Evolutionary conservation across 768 basidiomycete genomes (phyloP), one percentile per base, ranked within the genome.

Genomic region (Lactarius quietus): DNA sequence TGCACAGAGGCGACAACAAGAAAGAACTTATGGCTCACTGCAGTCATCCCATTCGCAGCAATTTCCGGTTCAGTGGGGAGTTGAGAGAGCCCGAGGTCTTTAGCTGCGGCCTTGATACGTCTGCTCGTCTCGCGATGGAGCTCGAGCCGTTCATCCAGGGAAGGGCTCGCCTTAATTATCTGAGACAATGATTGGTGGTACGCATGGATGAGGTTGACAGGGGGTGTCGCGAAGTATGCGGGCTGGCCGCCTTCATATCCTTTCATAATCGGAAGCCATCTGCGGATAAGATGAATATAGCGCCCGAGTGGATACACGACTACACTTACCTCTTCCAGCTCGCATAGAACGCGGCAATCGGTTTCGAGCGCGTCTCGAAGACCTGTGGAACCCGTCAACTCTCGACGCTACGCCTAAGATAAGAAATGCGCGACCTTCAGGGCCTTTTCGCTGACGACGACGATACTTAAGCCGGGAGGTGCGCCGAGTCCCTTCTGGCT

Each of bases 1-100:
- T 2, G 26, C 23, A n/a, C n/a, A 36, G 57, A 36, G 26, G 28
- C 20, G 31, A 51, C 29, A 6, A 33, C 35, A 17, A 63, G 14
- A 55, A 31, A 20, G 35, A 54, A 55, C 45, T 54, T 15, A 33
- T 15, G 45, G 72, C 80, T 68, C 72, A 92, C 87, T 48, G 95
- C 95, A 7, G 90, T 92, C 97, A 99, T 98, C 45, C 96, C 95
- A 73, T 95, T 96, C 3, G 97, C 95, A 20, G 89, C 83, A 64
- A 84, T 81, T 3, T 81, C 77, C 1, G 84, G 79, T 31, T 82
- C 78, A 14, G 84, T 72, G 9, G 95, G 85, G 9, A 98, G 80
- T 71, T 86, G 86, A 72, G 79, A 86, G 70, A 98, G 78, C 2
- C 93, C 95, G 51, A 96, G 79, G 26, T 77, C 80, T 51, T 77